Percentiles rank a stretch among this genome's conserved stretches.
Conservation (phyloP, 768 basidiomycete genomes). For the Tricholoma matsutake region DNA sequence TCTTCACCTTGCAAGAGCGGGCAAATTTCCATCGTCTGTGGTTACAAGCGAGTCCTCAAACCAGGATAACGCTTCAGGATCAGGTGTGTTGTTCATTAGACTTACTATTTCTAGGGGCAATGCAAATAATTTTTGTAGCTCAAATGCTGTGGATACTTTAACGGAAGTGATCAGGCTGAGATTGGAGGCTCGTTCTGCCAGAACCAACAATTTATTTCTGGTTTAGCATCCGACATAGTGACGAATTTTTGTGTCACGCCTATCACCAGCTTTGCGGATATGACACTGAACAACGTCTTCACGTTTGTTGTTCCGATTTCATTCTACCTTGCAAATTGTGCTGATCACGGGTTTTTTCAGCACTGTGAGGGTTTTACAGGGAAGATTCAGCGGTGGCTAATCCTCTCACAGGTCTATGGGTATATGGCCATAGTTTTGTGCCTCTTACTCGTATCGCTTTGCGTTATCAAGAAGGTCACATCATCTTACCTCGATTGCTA, state of each 20-base stretch:
- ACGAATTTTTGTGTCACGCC: constrained; percentile 70
- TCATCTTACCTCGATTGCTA: neutral
- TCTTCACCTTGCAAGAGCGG: constrained; percentile 72
- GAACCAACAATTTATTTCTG: constrained; percentile 37
- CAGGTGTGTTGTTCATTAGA: constrained; percentile 41
- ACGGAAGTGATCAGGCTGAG: constrained; percentile 54
- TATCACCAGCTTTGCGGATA: constrained; percentile 65
- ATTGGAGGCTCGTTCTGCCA: constrained; percentile 64
- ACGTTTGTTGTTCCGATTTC: constrained; percentile 51
- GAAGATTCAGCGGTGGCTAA: constrained; percentile 2
- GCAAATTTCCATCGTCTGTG: constrained; percentile 63
- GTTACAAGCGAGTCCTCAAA: constrained; percentile 39
- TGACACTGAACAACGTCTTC: constrained; percentile 76
- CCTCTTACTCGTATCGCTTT: constrained; percentile 77
- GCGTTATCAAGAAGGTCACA: constrained; percentile 77
- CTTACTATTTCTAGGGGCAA: neutral
- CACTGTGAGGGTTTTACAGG: constrained; percentile 33
- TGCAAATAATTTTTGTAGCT: constrained; percentile 42
- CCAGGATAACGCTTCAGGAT: constrained; percentile 66
- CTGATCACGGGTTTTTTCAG: constrained; percentile 27
- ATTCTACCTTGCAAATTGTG: neutral
- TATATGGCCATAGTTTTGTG: constrained; percentile 78
- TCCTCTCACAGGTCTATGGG: constrained; percentile 58
- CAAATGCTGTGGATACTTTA: constrained; percentile 84
- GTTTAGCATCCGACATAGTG: constrained; percentile 36